Evolutionary conservation across 2,329 filamentous ascomycete species (phyloP), one percentile per base, ranked within the genome.

Genomic region (Penicillium janthinellum): DNA sequence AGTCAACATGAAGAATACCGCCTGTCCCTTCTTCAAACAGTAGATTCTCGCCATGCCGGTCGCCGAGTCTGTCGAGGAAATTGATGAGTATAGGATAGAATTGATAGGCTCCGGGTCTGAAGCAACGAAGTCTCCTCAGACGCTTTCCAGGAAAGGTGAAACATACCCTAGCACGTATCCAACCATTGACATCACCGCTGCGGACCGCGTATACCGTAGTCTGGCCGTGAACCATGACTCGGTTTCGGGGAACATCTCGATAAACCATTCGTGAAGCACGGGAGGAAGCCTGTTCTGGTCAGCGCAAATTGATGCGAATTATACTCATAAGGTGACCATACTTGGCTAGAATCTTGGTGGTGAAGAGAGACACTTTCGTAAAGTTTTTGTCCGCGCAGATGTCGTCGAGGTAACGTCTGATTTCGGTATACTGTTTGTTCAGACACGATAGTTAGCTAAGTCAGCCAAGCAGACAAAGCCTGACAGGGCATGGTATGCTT

Each of bases 171-270:
- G 84, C 51, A 98, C 93, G 58, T 96, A 96, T 52, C 95, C 95
- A 4, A 96, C 92, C 86, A 99, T 99, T n/a, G 92, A 96, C 93
- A 99, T 99, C 66, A 99, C 95, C 11, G 96, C 95, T 70, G 91
- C 94, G 0, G 95, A 96, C 4, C 95, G 87, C 2, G 95, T 96
- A 77, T 98, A 99, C 49, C 88, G 86, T 47, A 98, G 83, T 7
- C 95, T 87, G 10, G 94, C 93, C 2, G 88, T 85, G 75, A 99
- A 96, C 95, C 95, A 99, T 1, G 89, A 84, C 12, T 91, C 91
- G 4, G 96, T 93, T 71, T 96, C 92, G 0, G 95, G 92, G 72
- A 97, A 99, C 68, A 92, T 92, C 67, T 96, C 90, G 20, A 95
- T 87, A 75, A 99, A 99, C 95, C 95, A 99, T 64, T 93, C 86